Conservation (phyloP, 2,329 filamentous ascomycete species). For the Colletotrichum cuscutae region DNA sequence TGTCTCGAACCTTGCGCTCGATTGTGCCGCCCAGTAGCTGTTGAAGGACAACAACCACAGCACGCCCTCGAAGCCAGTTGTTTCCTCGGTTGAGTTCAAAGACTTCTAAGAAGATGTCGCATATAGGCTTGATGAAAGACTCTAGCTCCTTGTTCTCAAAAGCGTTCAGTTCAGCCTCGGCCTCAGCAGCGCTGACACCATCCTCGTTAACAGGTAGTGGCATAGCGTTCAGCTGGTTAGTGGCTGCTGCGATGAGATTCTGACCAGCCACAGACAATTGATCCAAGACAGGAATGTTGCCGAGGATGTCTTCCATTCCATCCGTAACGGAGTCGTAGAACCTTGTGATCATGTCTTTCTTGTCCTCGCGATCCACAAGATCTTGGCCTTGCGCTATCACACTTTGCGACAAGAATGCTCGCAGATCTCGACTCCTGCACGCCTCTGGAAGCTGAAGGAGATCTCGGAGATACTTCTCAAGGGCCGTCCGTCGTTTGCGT, state of each 20-base stretch:
- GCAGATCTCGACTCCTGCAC: slow-evolving; percentile 90
- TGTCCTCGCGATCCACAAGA: slow-evolving; percentile 68
- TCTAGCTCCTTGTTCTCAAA: slow-evolving; percentile 91
- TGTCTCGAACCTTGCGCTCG: slow-evolving; percentile 92
- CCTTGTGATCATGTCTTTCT: slow-evolving; percentile 89
- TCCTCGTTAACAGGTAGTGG: slow-evolving; percentile 64
- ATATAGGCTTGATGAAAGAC: slow-evolving; percentile 98
- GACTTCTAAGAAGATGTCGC: slow-evolving; percentile 94
- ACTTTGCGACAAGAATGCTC: slow-evolving; percentile 91
- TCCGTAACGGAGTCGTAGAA: slow-evolving; percentile 97
- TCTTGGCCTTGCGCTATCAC: slow-evolving; percentile 75
- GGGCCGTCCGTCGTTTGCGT: slow-evolving; percentile 83
- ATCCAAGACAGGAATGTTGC: slow-evolving; percentile 94
- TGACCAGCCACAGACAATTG: slow-evolving; percentile 94
- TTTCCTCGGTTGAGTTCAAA: slow-evolving; percentile 96
- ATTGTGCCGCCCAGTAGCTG: slow-evolving; percentile 96
- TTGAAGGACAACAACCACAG: slow-evolving; percentile 95
- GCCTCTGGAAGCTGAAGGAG: slow-evolving; percentile 90
- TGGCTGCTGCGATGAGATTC: slow-evolving; percentile 84
- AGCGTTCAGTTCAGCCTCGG: slow-evolving; percentile 91
- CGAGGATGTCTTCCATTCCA: slow-evolving; percentile 97
- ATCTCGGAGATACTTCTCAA: slow-evolving; percentile 87
- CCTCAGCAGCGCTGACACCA: slow-evolving; percentile 71
- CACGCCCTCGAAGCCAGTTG: slow-evolving; percentile 95
- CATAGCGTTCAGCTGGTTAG: slow-evolving; percentile 69